phyloP scores from a whole-genome alignment of 345 rosid species.

The Citrus australasica region DNA sequence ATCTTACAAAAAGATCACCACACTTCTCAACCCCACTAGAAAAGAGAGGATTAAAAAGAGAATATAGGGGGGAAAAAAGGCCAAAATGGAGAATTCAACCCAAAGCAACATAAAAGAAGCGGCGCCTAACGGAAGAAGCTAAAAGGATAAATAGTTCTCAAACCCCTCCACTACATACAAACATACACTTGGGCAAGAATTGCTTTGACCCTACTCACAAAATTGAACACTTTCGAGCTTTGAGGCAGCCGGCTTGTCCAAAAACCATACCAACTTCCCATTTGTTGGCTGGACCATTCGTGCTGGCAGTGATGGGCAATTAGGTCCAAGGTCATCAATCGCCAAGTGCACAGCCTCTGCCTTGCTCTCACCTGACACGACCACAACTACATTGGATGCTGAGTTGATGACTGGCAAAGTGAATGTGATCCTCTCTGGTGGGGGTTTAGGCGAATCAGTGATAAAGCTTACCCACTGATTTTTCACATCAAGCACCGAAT shows the following conservation, averaged over 20 bases:
- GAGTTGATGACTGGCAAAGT: conserved; percentile 90
- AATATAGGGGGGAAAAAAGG: background rate
- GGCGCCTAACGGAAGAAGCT: conserved; percentile 18
- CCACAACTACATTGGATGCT: conserved; percentile 69
- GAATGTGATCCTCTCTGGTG: conserved; percentile 92
- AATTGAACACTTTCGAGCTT: conserved; percentile 43
- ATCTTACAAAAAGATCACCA: conserved; percentile 30
- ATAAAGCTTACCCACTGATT: conserved; percentile 75
- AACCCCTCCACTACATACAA: conserved; percentile 33
- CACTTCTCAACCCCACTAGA: conserved; percentile 27
- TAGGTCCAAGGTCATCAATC: conserved; percentile 42
- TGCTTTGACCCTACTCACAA: conserved; percentile 33
- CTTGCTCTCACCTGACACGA: conserved; percentile 71
- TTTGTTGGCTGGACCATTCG: conserved; percentile 59
- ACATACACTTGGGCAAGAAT: conserved; percentile 21
- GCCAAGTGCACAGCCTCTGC: conserved; percentile 70
- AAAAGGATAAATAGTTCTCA: conserved; percentile 13
- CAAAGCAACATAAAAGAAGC: conserved; percentile 1
- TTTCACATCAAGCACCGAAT: conserved; percentile 48
- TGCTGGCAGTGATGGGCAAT: conserved; percentile 51
- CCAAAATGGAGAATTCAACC: conserved; percentile 32
- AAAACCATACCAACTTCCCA: conserved; percentile 78
- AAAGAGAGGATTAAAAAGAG: background rate
- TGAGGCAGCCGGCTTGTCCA: conserved; percentile 79
- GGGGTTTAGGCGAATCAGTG: conserved; percentile 75